phyloP scores from a whole-genome alignment of 2,329 filamentous ascomycete species.

The Scedosporium minutisporum region DNA sequence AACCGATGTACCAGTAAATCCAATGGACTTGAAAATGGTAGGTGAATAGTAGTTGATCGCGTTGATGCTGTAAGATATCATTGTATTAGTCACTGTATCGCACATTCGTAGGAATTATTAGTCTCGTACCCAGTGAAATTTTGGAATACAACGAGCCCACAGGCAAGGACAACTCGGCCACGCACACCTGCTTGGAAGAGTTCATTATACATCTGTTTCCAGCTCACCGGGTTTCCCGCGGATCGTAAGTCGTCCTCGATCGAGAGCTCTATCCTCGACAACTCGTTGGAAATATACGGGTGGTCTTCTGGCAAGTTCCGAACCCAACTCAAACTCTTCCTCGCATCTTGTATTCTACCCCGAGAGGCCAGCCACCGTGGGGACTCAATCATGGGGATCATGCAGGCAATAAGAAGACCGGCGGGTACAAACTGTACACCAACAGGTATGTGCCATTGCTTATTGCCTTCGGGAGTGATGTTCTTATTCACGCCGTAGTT shows the following conservation, averaged over 20 bases:
- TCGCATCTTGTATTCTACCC: not conserved
- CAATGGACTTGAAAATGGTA: constrained; percentile 51
- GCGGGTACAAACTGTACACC: constrained; percentile 35
- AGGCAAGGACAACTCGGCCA: not conserved
- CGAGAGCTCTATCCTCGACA: not conserved
- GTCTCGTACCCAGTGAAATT: constrained; percentile 43
- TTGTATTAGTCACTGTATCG: too few species aligned
- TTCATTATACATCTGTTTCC: not conserved
- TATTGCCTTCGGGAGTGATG: constrained; percentile 13
- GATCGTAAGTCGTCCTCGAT: not conserved
- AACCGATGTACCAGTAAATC: constrained; percentile 33
- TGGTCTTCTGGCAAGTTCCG: not conserved
- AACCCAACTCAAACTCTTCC: not conserved
- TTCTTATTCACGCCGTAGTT: constrained; percentile 51
- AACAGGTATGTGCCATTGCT: constrained; percentile 54
- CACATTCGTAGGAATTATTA: too few species aligned
- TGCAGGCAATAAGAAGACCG: constrained; percentile 49
- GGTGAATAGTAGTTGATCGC: constrained; percentile 66
- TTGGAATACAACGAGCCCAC: constrained; percentile 62
- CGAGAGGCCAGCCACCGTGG: constrained; percentile 45
- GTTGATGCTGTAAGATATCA: constrained; percentile 46
- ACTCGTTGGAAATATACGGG: not conserved
- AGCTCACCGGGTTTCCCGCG: not conserved
- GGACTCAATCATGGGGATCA: constrained; percentile 53
- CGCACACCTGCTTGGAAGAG: not conserved